Base-by-base conservation (phyloP, 225 moss, liverwort and hornwort genomes). In the Physcomitrium patens region DNA sequence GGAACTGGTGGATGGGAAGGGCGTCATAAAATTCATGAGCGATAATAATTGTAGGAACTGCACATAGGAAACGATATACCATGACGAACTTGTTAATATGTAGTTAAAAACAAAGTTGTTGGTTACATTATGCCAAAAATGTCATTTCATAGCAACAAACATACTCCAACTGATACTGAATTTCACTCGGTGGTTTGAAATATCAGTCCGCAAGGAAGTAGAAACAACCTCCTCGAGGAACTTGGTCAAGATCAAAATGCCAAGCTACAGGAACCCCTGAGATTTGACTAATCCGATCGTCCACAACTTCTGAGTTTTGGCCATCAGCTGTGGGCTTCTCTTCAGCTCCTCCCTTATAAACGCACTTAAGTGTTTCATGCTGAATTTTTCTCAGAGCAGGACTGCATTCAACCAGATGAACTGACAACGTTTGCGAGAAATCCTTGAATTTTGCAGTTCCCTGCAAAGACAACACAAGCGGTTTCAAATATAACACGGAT, bases 11-110 rank as follows among this genome's bases (percentile, higher is more conserved):
- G 78, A 99, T 71, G 9, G 97, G 97, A 20, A 99, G 93, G 54
- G 97, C 97, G 68, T 99, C 97, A n/a, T 75, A 94, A 67, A 99
- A 99, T 68, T 99, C 97, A 68, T 99, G 97, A 42, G 97, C 97
- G 59, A 99, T 85, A 67, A 99, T 70, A 57, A 91, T 89, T 26
- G 90, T 87, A 10, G 97, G 97, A 72, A 90, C 89, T 94, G 94
- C 86, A 86, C 70, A 52, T 23, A 57, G 10, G 47, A 63, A 75
- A 77, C 70, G 71, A 49, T 45, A 67, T 28, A 54, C 26, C 13
- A 45, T 48, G 15, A 44, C 9, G 50, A 11, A 52, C 20, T 43
- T 11, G 17, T 57, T 51, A n/a, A 10, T 10, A 2, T 0, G 22
- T 16, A 63, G 22, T 65, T 10, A 9, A 18, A 67, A 76, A 72